Evolutionary conservation across 2,329 filamentous ascomycete species (phyloP), one percentile per base, ranked within the genome.

Genomic region (Atkinsonella hypoxylon): DNA sequence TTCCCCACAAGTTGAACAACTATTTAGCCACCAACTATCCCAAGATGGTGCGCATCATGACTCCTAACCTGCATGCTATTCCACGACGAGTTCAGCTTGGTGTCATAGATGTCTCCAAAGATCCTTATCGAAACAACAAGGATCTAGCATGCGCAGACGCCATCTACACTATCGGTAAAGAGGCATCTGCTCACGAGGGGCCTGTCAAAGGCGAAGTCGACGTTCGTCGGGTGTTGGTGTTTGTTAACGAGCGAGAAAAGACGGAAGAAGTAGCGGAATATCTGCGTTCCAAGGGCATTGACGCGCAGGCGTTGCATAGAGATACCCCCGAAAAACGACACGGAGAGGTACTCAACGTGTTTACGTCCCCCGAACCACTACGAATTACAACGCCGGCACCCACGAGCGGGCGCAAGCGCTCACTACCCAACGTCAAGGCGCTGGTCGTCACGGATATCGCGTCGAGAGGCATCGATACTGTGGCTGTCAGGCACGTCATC

Each of bases 61-160:
- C 93, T 0, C 93, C 93, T 0, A 96, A 97, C 62, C 77, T 98
- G 0, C 93, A 98, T 68, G 89, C 93, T 52, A 95, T 98, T 58
- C 93, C 93, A 2, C 84, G 93, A 41, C 84, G 93, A 58, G 90
- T 98, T 0, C 91, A 97, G 65, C 81, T 98, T 4, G 89, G 89
- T 51, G 89, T 97, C 36, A 82, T 98, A 30, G 90, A 98, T 61
- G 86, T 94, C 13, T 84, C 91, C 56, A 88, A 86, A 58, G 84
- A 94, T n/a, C 90, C 90, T 0, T 98, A 96, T 70, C 83, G 83
- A 55, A 89, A 93, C 61, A 96, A 95, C 74, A 93, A 94, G 67
- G 78, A 85, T 59, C 79, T 98, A 5, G 94, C 93, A 11, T 97
- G 91, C 64, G 93, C 93, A 3, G 91, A 98, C 63, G 87, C 86